A percentile compares a stretch with the other conserved stretches of the same genome.
phyloP scores from a whole-genome alignment of 108 stramenopile genomes.

The Pseudonitzschia multiseries region DNA sequence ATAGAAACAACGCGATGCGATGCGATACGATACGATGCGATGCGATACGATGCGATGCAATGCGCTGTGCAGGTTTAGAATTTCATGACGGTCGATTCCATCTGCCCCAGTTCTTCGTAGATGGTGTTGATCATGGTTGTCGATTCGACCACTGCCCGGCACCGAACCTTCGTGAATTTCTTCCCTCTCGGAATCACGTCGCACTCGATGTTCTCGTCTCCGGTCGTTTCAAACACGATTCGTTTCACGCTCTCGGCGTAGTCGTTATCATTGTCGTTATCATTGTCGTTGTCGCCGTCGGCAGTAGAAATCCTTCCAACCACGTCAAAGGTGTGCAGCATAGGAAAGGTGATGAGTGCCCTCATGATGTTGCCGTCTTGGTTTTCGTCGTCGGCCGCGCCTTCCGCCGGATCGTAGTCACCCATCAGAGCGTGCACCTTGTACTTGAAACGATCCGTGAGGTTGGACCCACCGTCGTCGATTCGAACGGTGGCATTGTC shows the following conservation, averaged over 20 bases:
- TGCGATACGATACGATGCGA: no score
- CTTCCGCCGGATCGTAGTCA: constrained; percentile 53
- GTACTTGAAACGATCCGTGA: constrained; percentile 82
- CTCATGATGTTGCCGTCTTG: constrained; percentile 72
- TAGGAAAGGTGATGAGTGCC: constrained; percentile 65
- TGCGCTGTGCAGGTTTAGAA: constrained; percentile 45
- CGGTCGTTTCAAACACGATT: constrained; percentile 44
- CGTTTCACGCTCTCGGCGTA: constrained; percentile 56
- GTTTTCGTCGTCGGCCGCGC: constrained; percentile 59
- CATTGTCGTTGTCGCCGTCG: background rate
- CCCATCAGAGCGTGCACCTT: constrained; percentile 83
- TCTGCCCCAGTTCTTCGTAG: constrained; percentile 58
- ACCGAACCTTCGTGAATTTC: constrained; percentile 60
- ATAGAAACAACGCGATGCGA: no score
- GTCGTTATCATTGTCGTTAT: constrained; percentile 37
- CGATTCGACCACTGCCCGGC: constrained; percentile 62
- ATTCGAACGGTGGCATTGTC: constrained; percentile 5
- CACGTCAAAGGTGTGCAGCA: constrained; percentile 58
- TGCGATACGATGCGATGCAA: no score
- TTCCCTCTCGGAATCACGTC: constrained; percentile 61
- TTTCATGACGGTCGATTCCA: constrained; percentile 70
- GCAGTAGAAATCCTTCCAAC: constrained; percentile 48
- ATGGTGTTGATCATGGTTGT: constrained; percentile 62
- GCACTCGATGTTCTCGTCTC: constrained; percentile 44
- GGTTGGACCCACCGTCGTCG: constrained; percentile 46